These are phyloP conservation scores for Vitis hybrid DNA, from an alignment of 177 flowering plant species.

Conservation along the genomic window DNA sequence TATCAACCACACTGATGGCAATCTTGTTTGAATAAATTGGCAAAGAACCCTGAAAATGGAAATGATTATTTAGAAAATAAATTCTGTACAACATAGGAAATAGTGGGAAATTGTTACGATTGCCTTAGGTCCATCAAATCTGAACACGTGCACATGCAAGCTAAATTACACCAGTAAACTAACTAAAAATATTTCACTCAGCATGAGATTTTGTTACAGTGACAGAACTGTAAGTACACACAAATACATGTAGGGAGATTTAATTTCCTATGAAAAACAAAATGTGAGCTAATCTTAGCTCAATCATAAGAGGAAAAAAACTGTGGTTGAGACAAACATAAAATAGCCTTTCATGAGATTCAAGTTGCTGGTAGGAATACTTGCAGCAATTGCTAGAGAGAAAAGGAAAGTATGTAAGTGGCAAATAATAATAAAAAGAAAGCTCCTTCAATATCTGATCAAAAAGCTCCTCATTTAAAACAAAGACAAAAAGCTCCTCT, in stretches of 20 bases:
- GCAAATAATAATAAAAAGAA: no score
- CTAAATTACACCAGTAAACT: background rate
- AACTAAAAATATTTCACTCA: background rate
- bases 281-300: no score
- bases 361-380: no score
- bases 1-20: conserved; percentile 89
- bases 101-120: background rate
- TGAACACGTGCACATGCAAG: background rate
- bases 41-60: conserved; percentile 72
- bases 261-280: no score
- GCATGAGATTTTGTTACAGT: background rate
- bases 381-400: no score
- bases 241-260: background rate
- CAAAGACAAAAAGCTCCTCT: no score
- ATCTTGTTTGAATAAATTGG: conserved; percentile 87
- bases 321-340: no score
- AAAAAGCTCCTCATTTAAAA: no score
- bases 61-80: background rate
- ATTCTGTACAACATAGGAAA: background rate
- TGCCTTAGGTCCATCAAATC: background rate
- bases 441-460: no score
- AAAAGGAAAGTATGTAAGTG: no score
- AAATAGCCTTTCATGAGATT: no score
- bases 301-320: no score
- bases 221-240: background rate